A percentile compares a stretch with the other conserved stretches of the same genome.
These are phyloP conservation scores for Chlamydomonas asymmetrica DNA, from an alignment of 139 green algal species.

Conservation along the genomic window DNA sequence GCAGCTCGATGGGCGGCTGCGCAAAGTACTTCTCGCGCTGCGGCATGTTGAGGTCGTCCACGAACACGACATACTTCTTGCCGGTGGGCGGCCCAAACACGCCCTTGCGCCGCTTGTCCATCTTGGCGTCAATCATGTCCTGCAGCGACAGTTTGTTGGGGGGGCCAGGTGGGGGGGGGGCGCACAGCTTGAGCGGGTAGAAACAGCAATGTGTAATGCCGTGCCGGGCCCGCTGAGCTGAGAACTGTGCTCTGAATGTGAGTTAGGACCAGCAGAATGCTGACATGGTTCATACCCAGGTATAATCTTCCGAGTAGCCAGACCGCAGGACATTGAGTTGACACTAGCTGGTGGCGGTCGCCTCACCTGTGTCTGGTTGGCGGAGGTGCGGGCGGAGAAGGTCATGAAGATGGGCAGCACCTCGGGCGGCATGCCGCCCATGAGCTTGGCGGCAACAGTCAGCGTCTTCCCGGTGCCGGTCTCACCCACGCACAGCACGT, in stretches of 20 bases:
- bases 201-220: too few relatives aligned
- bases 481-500: slow-evolving; percentile 82
- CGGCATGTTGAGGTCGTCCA: slow-evolving; percentile 75
- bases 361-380: slow-evolving; percentile 77
- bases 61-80: slow-evolving; percentile 65
- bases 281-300: too few relatives aligned
- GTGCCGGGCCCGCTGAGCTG: too few relatives aligned
- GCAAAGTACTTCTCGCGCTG: slow-evolving; percentile 81
- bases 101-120: slow-evolving; percentile 77
- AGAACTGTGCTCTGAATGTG: too few relatives aligned
- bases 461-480: slow-evolving; percentile 88
- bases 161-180: too few relatives aligned
- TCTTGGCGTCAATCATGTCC: slow-evolving; percentile 76
- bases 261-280: too few relatives aligned
- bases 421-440: slow-evolving; percentile 61
- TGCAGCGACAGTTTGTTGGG: slow-evolving; percentile 50
- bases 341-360: too few relatives aligned
- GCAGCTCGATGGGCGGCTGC: slow-evolving; percentile 84
- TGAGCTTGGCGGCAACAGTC: slow-evolving; percentile 70
- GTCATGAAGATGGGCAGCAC: slow-evolving; percentile 78
- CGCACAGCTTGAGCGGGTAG: too few relatives aligned
- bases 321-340: too few relatives aligned
- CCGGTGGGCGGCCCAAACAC: slow-evolving; percentile 56
- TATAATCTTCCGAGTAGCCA: too few relatives aligned
- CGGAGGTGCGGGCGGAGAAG: slow-evolving; percentile 74